These are phyloP conservation scores for Hortaea werneckii DNA, from an alignment of 2,329 filamentous ascomycete genomes.

Conservation along the genomic window DNA sequence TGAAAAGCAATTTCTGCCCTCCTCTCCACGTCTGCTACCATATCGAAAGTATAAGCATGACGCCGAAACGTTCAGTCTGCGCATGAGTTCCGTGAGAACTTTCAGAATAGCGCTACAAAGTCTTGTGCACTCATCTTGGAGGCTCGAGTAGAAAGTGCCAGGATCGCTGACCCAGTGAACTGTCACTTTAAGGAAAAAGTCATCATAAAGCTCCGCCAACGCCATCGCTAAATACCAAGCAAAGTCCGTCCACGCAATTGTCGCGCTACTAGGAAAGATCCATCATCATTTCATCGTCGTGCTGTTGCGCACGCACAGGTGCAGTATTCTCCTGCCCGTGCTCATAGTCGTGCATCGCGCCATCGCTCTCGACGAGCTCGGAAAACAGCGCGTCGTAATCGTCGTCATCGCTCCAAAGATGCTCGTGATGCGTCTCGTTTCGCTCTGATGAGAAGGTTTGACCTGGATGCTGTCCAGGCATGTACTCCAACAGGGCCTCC, in stretches of 20 bases:
- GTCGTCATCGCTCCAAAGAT: conserved; percentile 45
- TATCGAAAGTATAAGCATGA: not conserved
- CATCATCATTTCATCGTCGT: conserved; percentile 4
- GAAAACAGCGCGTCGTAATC: conserved; percentile 56
- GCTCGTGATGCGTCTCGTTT: conserved; percentile 5
- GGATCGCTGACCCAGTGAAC: too few relatives aligned
- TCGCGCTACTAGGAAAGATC: conserved; percentile 4
- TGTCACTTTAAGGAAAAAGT: too few relatives aligned
- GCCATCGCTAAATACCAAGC: conserved; percentile 3
- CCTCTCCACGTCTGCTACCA: not conserved
- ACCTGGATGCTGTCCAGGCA: conserved; percentile 21
- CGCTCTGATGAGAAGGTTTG: too few relatives aligned
- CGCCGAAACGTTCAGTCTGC: too few relatives aligned
- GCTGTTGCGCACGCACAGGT: not conserved
- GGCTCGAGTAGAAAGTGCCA: too few relatives aligned
- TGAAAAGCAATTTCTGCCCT: not conserved
- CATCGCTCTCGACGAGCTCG: conserved; percentile 46
- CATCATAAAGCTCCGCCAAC: conserved; percentile 1
- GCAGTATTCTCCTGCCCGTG: not conserved
- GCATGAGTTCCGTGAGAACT: too few relatives aligned
- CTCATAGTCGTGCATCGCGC: conserved; percentile 5
- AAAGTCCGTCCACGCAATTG: not conserved
- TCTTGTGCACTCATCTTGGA: not conserved
- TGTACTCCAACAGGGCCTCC: conserved; percentile 34
- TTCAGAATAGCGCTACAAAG: too few relatives aligned